These are phyloP conservation scores for Rhizopus delemar DNA, from an alignment of 371 early-diverging fungal genomes.

Conservation along the genomic window DNA sequence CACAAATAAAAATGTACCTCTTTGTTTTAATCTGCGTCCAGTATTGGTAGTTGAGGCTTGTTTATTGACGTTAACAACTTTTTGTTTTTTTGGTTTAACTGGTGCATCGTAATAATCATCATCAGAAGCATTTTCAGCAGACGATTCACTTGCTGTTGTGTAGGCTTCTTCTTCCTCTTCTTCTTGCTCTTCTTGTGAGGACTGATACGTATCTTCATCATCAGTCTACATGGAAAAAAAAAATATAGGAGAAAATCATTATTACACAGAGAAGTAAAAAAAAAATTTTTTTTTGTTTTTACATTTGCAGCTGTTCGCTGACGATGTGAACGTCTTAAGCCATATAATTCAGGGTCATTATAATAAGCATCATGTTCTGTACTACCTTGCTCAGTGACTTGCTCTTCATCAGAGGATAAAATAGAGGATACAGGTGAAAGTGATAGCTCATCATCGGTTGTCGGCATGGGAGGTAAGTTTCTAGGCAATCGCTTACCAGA, in stretches of 20 bases:
- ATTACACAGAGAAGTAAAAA: not conserved
- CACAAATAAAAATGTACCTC: conserved; percentile 4
- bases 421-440: not conserved
- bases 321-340: conserved; percentile 24
- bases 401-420: conserved; percentile 3
- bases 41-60: not conserved
- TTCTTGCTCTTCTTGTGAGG: conserved; percentile 8
- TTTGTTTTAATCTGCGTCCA: conserved; percentile 3
- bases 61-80: not conserved
- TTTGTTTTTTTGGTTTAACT: not conserved
- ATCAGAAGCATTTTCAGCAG: conserved; percentile 16
- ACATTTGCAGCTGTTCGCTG: conserved; percentile 11
- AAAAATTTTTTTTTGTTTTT: not conserved
- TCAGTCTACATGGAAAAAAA: not conserved
- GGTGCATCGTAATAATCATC: conserved; percentile 21
- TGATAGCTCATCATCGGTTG: conserved; percentile 3
- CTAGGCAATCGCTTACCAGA: conserved; percentile 3
- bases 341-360: conserved; percentile 30
- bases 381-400: conserved; percentile 8
- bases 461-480: conserved; percentile 1
- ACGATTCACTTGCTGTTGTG: conserved; percentile 26
- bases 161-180: conserved; percentile 23
- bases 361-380: conserved; percentile 2
- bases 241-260: not conserved
- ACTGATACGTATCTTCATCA: conserved; percentile 1